Percentiles rank a stretch among this genome's conserved stretches.
Evolutionary conservation across 1,139 yeast genomes (phyloP).

Genomic region (Scheffersomyces insectosa): DNA sequence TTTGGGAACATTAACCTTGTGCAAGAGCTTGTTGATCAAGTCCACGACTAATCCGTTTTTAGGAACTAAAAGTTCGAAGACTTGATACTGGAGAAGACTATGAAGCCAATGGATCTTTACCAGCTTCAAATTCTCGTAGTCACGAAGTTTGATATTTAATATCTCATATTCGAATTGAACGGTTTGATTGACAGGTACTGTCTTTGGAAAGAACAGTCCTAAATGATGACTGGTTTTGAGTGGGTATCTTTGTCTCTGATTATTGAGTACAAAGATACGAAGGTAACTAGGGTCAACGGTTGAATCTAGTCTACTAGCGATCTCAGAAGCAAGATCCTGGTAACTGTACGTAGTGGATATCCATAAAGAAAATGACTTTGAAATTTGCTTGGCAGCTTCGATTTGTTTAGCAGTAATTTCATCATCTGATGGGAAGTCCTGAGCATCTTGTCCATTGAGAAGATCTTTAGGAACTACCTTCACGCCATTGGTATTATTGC

Average conservation of each 20-base stretch:
- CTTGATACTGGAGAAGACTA: constrained; percentile 63
- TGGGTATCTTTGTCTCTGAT: constrained; percentile 55
- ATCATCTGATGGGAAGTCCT: constrained; percentile 11
- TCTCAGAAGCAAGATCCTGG: constrained; percentile 56
- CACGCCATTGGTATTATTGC: constrained; percentile 12
- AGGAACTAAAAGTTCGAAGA: constrained; percentile 69
- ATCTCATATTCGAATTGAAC: constrained; percentile 70
- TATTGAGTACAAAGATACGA: constrained; percentile 60
- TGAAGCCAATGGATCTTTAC: constrained; percentile 66
- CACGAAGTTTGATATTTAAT: constrained; percentile 70
- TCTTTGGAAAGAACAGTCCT: constrained; percentile 50
- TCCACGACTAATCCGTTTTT: constrained; percentile 58
- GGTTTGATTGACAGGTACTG: constrained; percentile 45
- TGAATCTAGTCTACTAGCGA: constrained; percentile 50
- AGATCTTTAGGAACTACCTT: constrained; percentile 1
- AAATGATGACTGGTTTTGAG: constrained; percentile 43
- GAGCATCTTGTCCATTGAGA: constrained; percentile 7
- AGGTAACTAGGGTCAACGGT: constrained; percentile 61
- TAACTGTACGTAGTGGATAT: constrained; percentile 62
- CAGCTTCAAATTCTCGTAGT: constrained; percentile 73
- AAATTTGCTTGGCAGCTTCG: constrained; percentile 16
- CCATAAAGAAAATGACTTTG: constrained; percentile 62
- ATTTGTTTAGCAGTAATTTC: constrained; percentile 13
- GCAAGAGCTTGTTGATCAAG: constrained; percentile 55
- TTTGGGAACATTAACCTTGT: constrained; percentile 53